Percentiles rank a stretch among this genome's conserved stretches.
phyloP scores from a whole-genome alignment of 2,329 filamentous ascomycete genomes.

The Xylaria sp. region DNA sequence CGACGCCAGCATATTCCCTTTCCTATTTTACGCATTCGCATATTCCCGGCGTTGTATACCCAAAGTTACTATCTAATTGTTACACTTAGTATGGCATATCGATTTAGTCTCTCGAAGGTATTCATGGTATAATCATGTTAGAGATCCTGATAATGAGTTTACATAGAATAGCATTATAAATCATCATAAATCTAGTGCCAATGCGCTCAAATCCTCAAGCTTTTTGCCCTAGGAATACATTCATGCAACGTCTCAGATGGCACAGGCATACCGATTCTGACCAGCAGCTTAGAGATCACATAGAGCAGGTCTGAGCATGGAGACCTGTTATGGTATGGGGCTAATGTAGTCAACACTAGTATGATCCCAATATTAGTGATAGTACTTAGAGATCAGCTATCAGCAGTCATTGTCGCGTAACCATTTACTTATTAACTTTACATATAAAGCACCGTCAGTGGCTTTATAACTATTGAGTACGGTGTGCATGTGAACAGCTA shows the following conservation, averaged over 20 bases:
- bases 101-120: constrained; percentile 13
- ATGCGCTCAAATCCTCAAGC: neutral
- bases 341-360: neutral
- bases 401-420: no score
- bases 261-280: neutral
- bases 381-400: neutral
- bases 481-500: no score
- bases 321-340: neutral
- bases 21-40: constrained; percentile 35
- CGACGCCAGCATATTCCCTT: constrained; percentile 27
- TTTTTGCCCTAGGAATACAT: no score
- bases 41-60: constrained; percentile 49
- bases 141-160: constrained; percentile 21
- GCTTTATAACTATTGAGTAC: no score
- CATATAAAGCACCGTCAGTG: no score
- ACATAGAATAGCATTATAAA: constrained; percentile 14
- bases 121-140: constrained; percentile 24
- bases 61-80: constrained; percentile 37
- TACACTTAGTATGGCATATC: constrained; percentile 7
- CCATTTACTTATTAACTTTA: no score
- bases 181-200: neutral
- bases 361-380: neutral
- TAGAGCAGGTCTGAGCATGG: no score
- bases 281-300: neutral
- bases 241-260: neutral